Evolutionary conservation across 768 basidiomycete genomes (phyloP).

Genomic region (Pleurotus platypus): DNA sequence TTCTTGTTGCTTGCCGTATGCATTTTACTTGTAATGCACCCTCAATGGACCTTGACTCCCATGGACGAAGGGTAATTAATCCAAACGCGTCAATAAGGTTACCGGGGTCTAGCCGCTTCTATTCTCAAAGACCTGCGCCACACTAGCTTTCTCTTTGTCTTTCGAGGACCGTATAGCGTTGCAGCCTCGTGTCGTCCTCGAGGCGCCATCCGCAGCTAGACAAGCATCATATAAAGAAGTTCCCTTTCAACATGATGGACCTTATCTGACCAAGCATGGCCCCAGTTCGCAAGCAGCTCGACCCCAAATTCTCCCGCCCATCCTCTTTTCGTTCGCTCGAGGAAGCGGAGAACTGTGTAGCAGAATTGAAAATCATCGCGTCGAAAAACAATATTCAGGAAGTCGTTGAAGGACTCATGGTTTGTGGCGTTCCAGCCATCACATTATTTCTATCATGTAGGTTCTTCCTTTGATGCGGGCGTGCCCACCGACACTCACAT

Average conservation of each 20-base stretch:
- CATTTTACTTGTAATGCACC: conserved; percentile 5
- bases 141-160: background rate
- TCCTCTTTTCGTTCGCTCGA: background rate
- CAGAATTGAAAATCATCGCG: background rate
- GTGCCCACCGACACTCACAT: background rate
- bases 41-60: background rate
- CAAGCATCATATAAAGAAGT: background rate
- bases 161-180: background rate
- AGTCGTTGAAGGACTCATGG: background rate
- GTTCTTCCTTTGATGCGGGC: background rate
- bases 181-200: background rate
- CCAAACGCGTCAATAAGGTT: background rate
- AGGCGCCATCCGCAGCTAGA: background rate
- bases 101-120: background rate
- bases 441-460: background rate
- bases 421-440: background rate
- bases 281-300: background rate
- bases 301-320: background rate
- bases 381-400: background rate
- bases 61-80: background rate
- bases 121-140: conserved; percentile 2
- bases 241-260: background rate
- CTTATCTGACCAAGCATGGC: background rate
- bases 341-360: background rate
- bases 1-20: conserved; percentile 2